Evolutionary conservation across 2,329 filamentous ascomycete genomes (phyloP), one percentile per base, ranked within the genome.

Genomic region (Penicillium sp.): DNA sequence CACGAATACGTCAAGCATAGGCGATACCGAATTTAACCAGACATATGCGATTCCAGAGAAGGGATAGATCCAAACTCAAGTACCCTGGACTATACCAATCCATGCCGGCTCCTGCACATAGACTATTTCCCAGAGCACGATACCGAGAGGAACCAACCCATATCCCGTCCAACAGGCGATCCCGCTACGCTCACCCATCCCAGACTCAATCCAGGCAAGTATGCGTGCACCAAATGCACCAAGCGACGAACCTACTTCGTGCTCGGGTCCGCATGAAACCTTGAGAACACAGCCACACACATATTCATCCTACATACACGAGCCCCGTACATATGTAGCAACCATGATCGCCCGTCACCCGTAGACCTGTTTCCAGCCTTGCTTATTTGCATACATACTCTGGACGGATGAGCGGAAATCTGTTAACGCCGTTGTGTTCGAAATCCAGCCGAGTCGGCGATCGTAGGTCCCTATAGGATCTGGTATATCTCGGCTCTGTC

Each of bases 371-470:
- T 16, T 16, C 30, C 25, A 43, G 11, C 28, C 25, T 29, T 42
- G 47, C 50, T 53, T 49, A 39, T 25, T 19, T 50, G 40, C 45
- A 41, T 48, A 13, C 45, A 41, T 48, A 13, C 16, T 14, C 13
- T 10, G 13, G 3, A 22, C 36, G 22, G 33, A 16, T 42, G 29
- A 22, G 18, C 30, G 30, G 41, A 2, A 25, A 30, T 39, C 14
- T n/a, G 27, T 16, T 11, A 25, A 22, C 13, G 11, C 47, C 35
- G 46, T n/a, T 10, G 13, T 30, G 29, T 53, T 53, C 28, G 14
- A 4, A 53, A 50, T 29, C 14, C 4, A 16, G 22, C 45, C 4
- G n/a, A 18, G 30, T 45, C 39, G 34, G 31, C 19, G 3, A 34
- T 44, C 27, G 22, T 37, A 38, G n/a, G 11, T 22, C 25, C 31